Evolutionary conservation across 345 rosid species (phyloP).

Genomic region (Gossypioides kirkii): DNA sequence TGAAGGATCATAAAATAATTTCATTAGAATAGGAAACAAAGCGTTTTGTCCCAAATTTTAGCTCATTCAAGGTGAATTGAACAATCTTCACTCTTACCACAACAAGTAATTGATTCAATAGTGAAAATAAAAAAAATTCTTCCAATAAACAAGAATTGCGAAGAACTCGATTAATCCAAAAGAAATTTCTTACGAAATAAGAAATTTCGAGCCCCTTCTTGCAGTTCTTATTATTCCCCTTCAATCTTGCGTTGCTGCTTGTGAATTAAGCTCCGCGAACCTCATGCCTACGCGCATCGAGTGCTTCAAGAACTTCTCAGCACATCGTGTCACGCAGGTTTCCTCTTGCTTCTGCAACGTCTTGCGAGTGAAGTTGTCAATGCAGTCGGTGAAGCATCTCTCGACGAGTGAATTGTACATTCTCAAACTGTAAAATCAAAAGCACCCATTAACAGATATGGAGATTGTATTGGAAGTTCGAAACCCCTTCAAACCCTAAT

Average conservation of each 20-base stretch:
- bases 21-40: not conserved
- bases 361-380: conserved; percentile 75
- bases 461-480: too few relatives aligned
- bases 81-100: not conserved
- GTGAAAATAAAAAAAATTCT: too few relatives aligned
- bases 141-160: too few relatives aligned
- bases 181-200: not conserved
- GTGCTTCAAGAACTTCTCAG: conserved; percentile 94
- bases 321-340: conserved; percentile 70
- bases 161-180: too few relatives aligned
- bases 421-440: not conserved
- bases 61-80: not conserved
- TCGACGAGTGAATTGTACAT: conserved; percentile 3
- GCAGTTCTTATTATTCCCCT: too few relatives aligned
- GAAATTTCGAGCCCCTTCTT: not conserved
- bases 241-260: conserved; percentile 62
- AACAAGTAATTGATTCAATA: not conserved
- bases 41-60: not conserved
- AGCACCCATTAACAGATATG: not conserved
- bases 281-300: conserved; percentile 92
- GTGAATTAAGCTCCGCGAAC: conserved; percentile 79
- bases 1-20: too few relatives aligned
- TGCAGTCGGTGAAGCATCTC: conserved; percentile 74
- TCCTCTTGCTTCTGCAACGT: conserved; percentile 90
- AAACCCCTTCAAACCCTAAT: too few relatives aligned